Evolutionary conservation across 192 early-diverging fungal species (phyloP).

Genomic region (Chytriomyces sp.): DNA sequence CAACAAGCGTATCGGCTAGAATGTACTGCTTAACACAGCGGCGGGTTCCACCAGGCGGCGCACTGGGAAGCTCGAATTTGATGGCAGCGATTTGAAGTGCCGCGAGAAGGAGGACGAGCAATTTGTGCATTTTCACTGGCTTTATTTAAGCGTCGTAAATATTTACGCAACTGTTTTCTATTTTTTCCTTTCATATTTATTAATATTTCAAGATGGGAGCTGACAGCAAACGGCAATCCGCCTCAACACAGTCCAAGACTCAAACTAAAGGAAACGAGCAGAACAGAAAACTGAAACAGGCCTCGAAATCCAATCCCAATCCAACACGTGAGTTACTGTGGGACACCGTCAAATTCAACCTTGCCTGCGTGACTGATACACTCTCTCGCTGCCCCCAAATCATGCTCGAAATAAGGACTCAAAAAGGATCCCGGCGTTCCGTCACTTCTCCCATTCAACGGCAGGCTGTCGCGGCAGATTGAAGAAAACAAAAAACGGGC

Average conservation of each 20-base stretch:
- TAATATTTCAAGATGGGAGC: neutral
- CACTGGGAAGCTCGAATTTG: conserved; percentile 80
- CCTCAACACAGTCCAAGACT: conserved; percentile 52
- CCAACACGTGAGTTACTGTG: conserved; percentile 21
- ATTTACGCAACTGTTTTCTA: too few relatives aligned
- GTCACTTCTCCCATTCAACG: conserved; percentile 84
- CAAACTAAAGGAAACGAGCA: conserved; percentile 56
- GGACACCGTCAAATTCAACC: neutral
- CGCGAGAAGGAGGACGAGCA: neutral
- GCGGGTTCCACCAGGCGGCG: conserved; percentile 45
- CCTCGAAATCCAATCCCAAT: conserved; percentile 47
- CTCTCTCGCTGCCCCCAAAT: neutral
- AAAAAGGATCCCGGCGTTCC: conserved; percentile 97
- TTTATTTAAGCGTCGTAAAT: too few relatives aligned
- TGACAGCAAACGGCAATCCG: conserved; percentile 51
- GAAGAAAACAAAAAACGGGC: conserved; percentile 64
- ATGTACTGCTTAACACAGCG: conserved; percentile 83
- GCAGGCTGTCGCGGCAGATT: conserved; percentile 79
- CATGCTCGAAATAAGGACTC: conserved; percentile 17
- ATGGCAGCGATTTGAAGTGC: conserved; percentile 52
- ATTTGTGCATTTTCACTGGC: too few relatives aligned
- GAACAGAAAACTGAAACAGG: conserved; percentile 54
- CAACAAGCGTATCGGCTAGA: conserved; percentile 69
- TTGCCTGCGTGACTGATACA: neutral
- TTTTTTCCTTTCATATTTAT: too few relatives aligned